A percentile compares a stretch with the other conserved stretches of the same genome.
Conservation (phyloP, 2,329 filamentous ascomycete species). For the Arthrobotrys iridis region DNA sequence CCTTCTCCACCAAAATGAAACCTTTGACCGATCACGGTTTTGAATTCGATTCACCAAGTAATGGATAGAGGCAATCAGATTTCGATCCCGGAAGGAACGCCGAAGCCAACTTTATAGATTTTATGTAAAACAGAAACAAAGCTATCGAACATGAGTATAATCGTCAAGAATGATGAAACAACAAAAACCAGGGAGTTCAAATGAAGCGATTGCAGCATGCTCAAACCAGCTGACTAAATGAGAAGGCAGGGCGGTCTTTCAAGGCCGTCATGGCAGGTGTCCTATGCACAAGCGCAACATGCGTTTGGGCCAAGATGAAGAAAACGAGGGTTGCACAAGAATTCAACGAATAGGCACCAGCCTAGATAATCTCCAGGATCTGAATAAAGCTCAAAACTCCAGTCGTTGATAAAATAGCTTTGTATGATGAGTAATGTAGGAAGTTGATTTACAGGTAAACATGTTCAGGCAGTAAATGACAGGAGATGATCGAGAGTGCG, state of each 20-base stretch:
- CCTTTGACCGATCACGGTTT: constrained; percentile 14
- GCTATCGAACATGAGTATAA: constrained; percentile 25
- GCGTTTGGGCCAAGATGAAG: constrained; percentile 36
- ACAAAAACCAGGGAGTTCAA: constrained; percentile 9
- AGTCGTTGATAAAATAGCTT: constrained; percentile 22
- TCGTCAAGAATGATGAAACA: constrained; percentile 23
- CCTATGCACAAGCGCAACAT: constrained; percentile 50
- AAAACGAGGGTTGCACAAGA: constrained; percentile 35
- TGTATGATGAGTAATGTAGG: constrained; percentile 20
- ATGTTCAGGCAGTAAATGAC: constrained; percentile 49
- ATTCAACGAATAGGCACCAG: constrained; percentile 35
- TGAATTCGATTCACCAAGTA: constrained; percentile 9
- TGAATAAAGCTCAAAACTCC: constrained; percentile 39
- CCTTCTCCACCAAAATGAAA: constrained; percentile 16
- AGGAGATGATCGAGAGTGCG: constrained; percentile 28
- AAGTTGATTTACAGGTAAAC: constrained; percentile 53
- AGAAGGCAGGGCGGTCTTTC: constrained; percentile 43
- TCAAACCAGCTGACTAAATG: constrained; percentile 50
- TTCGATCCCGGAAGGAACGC: constrained; percentile 29
- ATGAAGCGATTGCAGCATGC: constrained; percentile 12
- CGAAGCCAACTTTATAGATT: constrained; percentile 19
- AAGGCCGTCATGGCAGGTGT: constrained; percentile 48
- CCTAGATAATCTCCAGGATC: constrained; percentile 32
- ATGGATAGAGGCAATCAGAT: constrained; percentile 1
- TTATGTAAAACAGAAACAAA: constrained; percentile 9